Base-by-base conservation (phyloP, 2,329 filamentous ascomycete species). In the Phaeophleospora eucalypticola region DNA sequence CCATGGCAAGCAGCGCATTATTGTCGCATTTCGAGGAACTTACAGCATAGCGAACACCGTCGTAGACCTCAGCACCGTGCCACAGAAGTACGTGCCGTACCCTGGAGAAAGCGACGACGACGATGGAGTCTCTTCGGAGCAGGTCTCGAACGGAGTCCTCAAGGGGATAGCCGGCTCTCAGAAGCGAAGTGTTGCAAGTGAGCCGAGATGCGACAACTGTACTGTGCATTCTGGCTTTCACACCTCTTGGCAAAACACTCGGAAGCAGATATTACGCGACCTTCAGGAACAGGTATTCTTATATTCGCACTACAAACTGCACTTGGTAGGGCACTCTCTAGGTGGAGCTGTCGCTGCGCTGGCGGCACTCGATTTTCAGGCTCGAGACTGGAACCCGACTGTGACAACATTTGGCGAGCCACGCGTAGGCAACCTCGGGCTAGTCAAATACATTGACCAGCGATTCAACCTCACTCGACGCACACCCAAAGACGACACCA, bases 391-490 rank as follows among this genome's bases (percentile, higher is more conserved):
- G 82, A 69, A 84, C 7, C 82, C 90, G 2, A 68, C 76, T 12
- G 81, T 95, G 34, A 97, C 91, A 4, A 97, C 93, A 0, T 98
- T 95, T 67, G 93, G 93, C 8, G 89, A 97, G 68, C 93, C 93
- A 16, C 72, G 77, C 35, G 60, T 82, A 2, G 80, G 80, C 2
- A 83, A 83, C 56, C 59, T 65, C 36, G 71, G 65, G 2, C 67
- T 84, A 35, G 74, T 68, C 12, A 57, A 65, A 4, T 83, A 79
- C 58, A 67, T 83, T n/a, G 73, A 82, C 52, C 55, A 64, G 4
- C 66, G 70, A 3, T 83, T 83, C 63, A 50, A 59, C 8, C 35
- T 58, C 20, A 41, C 33, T 3, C 6, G 27, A 1, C n/a, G 15
- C 12, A 10, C 40, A 10, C 49, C 49, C 2, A 43, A 46, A 38